phyloP scores from a whole-genome alignment of 2,329 filamentous ascomycete genomes.

The Nigrospora osmanthi region DNA sequence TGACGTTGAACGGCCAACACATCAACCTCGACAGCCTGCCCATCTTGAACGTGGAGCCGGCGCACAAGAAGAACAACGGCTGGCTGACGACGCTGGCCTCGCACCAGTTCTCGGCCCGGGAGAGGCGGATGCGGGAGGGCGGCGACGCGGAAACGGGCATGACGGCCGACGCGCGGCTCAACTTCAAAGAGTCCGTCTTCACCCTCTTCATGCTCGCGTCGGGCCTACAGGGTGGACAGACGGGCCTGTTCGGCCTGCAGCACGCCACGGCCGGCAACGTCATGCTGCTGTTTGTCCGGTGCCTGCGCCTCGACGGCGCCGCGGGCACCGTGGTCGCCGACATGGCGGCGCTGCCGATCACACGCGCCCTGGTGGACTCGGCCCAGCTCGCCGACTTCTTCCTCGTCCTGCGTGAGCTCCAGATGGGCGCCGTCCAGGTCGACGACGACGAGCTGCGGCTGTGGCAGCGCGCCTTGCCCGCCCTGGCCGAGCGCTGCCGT shows the following conservation, averaged over 20 bases:
- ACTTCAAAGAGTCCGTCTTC: constrained; percentile 41
- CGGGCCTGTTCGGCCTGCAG: constrained; percentile 33
- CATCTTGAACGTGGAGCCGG: constrained; percentile 25
- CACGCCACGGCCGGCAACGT: constrained; percentile 21
- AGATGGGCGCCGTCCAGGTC: constrained; percentile 28
- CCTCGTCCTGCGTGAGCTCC: constrained; percentile 23
- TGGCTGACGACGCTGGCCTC: constrained; percentile 32
- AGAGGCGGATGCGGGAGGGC: constrained; percentile 26
- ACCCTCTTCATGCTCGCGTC: constrained; percentile 37
- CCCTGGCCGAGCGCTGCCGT: constrained; percentile 39
- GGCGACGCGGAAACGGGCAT: constrained; percentile 12
- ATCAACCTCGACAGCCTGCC: constrained; percentile 37
- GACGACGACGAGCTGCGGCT: constrained; percentile 49
- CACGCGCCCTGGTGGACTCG: constrained; percentile 21
- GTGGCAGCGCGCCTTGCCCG: constrained; percentile 37
- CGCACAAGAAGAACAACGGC: constrained; percentile 20
- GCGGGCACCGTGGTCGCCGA: constrained; percentile 35
- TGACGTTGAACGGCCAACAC: constrained; percentile 28
- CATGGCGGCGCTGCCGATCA: constrained; percentile 37
- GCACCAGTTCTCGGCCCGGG: constrained; percentile 31
- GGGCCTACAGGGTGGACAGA: constrained; percentile 35
- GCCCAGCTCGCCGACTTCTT: constrained; percentile 29
- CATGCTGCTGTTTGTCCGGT: constrained; percentile 29
- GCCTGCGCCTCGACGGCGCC: constrained; percentile 34
- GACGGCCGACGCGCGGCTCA: constrained; percentile 24